Conservation (phyloP, 1,284 basidiomycete species). For the Cryptococcus sp. region DNA sequence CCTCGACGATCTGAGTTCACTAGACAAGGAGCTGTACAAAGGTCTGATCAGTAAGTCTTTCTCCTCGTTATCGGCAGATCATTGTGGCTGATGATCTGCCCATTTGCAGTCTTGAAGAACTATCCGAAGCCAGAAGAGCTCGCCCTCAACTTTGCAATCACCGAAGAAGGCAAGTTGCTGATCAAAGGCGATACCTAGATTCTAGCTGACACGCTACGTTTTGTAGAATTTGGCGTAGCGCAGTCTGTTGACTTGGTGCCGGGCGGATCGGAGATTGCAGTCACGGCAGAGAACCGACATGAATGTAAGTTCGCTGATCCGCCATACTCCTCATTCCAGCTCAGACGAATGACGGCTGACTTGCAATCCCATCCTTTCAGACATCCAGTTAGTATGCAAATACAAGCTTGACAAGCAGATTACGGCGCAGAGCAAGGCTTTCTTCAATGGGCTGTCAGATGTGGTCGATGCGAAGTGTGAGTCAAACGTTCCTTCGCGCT, state of each 20-base stretch:
- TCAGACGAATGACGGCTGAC: background rate
- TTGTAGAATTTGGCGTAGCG: constrained; percentile 81
- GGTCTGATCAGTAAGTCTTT: constrained; percentile 61
- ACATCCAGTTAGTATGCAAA: constrained; percentile 87
- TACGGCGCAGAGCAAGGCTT: constrained; percentile 73
- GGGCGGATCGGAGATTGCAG: constrained; percentile 78
- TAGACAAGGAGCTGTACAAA: constrained; percentile 91
- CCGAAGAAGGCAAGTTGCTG: constrained; percentile 68
- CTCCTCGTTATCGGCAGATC: background rate
- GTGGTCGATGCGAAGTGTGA: constrained; percentile 81
- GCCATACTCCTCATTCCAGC: background rate
- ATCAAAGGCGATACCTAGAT: background rate
- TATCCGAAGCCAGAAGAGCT: constrained; percentile 87
- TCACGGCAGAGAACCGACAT: constrained; percentile 85
- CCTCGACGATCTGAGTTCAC: constrained; percentile 83
- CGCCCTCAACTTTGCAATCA: constrained; percentile 88
- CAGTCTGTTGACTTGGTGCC: constrained; percentile 78
- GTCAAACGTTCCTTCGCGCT: constrained; percentile 2
- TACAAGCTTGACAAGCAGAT: constrained; percentile 90
- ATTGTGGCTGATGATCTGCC: background rate
- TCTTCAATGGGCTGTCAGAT: constrained; percentile 70
- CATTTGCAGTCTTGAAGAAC: constrained; percentile 74
- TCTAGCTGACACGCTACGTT: background rate
- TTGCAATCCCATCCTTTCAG: constrained; percentile 13
- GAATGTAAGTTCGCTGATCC: constrained; percentile 56